phyloP scores from a whole-genome alignment of 768 basidiomycete species.

The Kwoniella dendrophila region DNA sequence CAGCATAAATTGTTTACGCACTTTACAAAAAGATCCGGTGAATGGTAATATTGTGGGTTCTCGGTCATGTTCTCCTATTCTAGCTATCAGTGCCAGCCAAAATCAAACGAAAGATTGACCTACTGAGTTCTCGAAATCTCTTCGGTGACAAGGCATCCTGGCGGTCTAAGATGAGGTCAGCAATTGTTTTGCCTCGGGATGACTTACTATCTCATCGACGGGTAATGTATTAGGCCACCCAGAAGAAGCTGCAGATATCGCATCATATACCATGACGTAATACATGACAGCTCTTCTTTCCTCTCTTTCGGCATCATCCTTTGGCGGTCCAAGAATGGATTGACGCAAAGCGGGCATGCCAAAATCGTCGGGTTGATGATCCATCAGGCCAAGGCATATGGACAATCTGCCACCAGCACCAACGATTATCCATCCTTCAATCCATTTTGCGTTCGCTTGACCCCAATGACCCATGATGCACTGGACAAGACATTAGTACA shows the following conservation, averaged over 20 bases:
- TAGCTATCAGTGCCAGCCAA: background rate
- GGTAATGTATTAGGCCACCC: slow-evolving; percentile 38
- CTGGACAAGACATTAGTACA: slow-evolving; percentile 1
- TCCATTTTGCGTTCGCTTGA: slow-evolving; percentile 36
- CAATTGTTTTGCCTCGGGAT: background rate
- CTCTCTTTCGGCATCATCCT: slow-evolving; percentile 41
- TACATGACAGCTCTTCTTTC: slow-evolving; percentile 39
- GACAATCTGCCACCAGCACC: slow-evolving; percentile 27
- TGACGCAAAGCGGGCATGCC: slow-evolving; percentile 9
- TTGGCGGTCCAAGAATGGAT: slow-evolving; percentile 30
- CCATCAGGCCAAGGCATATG: slow-evolving; percentile 38
- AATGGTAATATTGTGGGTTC: slow-evolving; percentile 33
- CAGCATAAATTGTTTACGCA: slow-evolving; percentile 4
- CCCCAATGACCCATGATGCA: slow-evolving; percentile 23
- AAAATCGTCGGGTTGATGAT: slow-evolving; percentile 16
- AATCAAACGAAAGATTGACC: slow-evolving; percentile 5
- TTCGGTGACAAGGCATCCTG: slow-evolving; percentile 17
- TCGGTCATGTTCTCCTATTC: slow-evolving; percentile 12
- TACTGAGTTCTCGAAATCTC: slow-evolving; percentile 28
- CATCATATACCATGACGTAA: slow-evolving; percentile 32
- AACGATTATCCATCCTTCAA: slow-evolving; percentile 43
- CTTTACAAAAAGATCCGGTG: slow-evolving; percentile 34
- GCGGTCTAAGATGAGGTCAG: slow-evolving; percentile 14
- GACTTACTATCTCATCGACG: slow-evolving; percentile 43
- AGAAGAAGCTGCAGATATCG: slow-evolving; percentile 27